Conservation (phyloP, 2,329 filamentous ascomycete genomes). For the Tolypocladium cylindrosporum region DNA sequence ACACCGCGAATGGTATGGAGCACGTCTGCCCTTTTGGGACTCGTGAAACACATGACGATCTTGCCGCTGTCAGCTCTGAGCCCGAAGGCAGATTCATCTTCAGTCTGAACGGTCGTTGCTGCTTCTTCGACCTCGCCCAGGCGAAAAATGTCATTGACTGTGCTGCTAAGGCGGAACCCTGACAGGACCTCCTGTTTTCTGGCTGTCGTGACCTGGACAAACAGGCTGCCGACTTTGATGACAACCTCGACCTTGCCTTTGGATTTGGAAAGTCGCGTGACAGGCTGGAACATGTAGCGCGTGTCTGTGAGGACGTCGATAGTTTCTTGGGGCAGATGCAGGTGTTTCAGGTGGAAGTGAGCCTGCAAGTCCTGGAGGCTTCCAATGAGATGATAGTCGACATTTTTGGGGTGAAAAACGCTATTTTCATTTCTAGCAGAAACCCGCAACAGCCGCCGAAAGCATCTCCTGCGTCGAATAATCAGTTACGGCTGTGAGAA, state of each 20-base stretch:
- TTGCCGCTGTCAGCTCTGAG: slow-evolving; percentile 59
- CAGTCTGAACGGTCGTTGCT: slow-evolving; percentile 51
- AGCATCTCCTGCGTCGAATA: slow-evolving; percentile 40
- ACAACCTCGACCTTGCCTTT: slow-evolving; percentile 61
- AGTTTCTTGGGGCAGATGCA: slow-evolving; percentile 60
- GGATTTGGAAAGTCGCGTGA: slow-evolving; percentile 56
- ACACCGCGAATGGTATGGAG: slow-evolving; percentile 52
- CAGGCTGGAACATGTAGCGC: slow-evolving; percentile 54
- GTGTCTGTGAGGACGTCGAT: slow-evolving; percentile 59
- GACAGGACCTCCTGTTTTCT: slow-evolving; percentile 61
- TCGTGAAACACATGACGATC: slow-evolving; percentile 64
- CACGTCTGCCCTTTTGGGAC: slow-evolving; percentile 52
- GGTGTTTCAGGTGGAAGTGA: slow-evolving; percentile 56
- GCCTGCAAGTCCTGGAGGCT: slow-evolving; percentile 54
- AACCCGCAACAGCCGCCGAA: slow-evolving; percentile 52
- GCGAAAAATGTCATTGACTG: slow-evolving; percentile 61
- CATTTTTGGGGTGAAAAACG: slow-evolving; percentile 53
- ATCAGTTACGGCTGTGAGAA: not conserved
- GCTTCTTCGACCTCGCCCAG: slow-evolving; percentile 59
- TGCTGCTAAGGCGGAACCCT: slow-evolving; percentile 49
- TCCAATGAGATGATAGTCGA: slow-evolving; percentile 57
- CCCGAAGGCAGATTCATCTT: slow-evolving; percentile 59
- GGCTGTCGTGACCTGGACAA: slow-evolving; percentile 58
- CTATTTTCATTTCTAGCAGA: slow-evolving; percentile 50
- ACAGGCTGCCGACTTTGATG: slow-evolving; percentile 60